phyloP scores from a whole-genome alignment of 345 rosid species.

The Odontarrhena argentea region DNA sequence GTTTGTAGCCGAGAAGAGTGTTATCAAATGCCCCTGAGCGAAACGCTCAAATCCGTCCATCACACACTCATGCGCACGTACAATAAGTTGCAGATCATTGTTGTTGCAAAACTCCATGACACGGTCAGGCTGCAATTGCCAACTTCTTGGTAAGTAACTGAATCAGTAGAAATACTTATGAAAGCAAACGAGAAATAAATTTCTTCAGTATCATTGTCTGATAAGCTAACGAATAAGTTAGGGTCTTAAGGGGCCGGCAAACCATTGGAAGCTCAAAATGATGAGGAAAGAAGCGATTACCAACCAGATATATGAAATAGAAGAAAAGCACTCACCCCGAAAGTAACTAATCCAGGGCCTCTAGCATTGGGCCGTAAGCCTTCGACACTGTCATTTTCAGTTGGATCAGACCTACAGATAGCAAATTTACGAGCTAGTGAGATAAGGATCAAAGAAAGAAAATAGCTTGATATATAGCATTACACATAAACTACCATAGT shows the following conservation, averaged over 20 bases:
- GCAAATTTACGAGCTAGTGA: constrained; percentile 34
- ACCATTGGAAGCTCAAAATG: neutral
- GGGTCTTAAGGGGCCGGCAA: neutral
- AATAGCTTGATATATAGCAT: constrained; percentile 20
- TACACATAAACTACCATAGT: constrained; percentile 65
- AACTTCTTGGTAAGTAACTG: constrained; percentile 22
- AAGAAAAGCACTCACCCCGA: constrained; percentile 72
- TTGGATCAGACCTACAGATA: constrained; percentile 89
- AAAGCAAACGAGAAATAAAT: neutral
- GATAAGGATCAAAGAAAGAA: constrained; percentile 8
- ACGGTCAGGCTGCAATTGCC: constrained; percentile 82
- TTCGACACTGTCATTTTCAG: constrained; percentile 99
- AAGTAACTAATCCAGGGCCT: constrained; percentile 97
- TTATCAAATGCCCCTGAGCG: constrained; percentile 95
- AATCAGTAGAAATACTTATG: neutral
- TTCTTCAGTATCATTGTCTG: neutral
- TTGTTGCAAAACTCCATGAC: constrained; percentile 98
- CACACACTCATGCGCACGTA: constrained; percentile 97
- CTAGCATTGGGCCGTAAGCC: constrained; percentile 97
- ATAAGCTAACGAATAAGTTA: neutral
- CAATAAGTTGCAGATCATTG: constrained; percentile 96
- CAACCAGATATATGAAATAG: neutral
- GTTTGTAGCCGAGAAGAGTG: constrained; percentile 96
- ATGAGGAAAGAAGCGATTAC: neutral
- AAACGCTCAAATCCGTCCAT: constrained; percentile 99